Percentiles rank a stretch among this genome's conserved stretches.
Conservation (phyloP, 352 stramenopile genomes). For the Globisporangium paroecandrum region DNA sequence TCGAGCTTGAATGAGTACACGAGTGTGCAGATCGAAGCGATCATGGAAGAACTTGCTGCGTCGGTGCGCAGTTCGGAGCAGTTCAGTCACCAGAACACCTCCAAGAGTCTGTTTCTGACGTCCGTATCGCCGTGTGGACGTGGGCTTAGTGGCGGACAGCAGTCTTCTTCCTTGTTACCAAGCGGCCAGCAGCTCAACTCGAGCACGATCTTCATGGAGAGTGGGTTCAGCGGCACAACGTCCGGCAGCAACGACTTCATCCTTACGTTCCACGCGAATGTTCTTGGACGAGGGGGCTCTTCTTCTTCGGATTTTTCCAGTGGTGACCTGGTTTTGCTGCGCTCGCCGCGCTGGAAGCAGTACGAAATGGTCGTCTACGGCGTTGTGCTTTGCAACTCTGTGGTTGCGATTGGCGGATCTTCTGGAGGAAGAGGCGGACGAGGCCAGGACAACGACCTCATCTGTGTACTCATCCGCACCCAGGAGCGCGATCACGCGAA, state of each 20-base stretch:
- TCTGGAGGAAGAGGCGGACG: constrained; percentile 9
- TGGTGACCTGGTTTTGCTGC: constrained; percentile 59
- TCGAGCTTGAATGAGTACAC: constrained; percentile 54
- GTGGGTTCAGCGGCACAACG: constrained; percentile 51
- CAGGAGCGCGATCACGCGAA: constrained; percentile 24
- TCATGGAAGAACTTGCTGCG: constrained; percentile 64
- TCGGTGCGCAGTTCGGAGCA: constrained; percentile 50
- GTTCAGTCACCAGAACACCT: constrained; percentile 30
- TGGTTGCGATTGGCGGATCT: constrained; percentile 37
- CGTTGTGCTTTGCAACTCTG: constrained; percentile 69
- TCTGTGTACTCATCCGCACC: constrained; percentile 61
- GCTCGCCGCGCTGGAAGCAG: constrained; percentile 57
- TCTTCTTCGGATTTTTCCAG: constrained; percentile 43
- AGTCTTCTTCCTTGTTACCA: constrained; percentile 10
- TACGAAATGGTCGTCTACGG: constrained; percentile 57
- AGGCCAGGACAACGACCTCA: constrained; percentile 36
- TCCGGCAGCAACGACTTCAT: constrained; percentile 53
- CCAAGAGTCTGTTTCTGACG: constrained; percentile 32
- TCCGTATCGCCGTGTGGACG: constrained; percentile 59
- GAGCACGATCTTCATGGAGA: constrained; percentile 68
- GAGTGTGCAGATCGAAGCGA: constrained; percentile 49
- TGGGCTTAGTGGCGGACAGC: constrained; percentile 9
- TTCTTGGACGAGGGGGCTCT: constrained; percentile 15
- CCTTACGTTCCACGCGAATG: constrained; percentile 45
- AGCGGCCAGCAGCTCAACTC: constrained; percentile 28